phyloP scores from a whole-genome alignment of 176 grass and related monocot genomes.

The Lolium multiflorum region DNA sequence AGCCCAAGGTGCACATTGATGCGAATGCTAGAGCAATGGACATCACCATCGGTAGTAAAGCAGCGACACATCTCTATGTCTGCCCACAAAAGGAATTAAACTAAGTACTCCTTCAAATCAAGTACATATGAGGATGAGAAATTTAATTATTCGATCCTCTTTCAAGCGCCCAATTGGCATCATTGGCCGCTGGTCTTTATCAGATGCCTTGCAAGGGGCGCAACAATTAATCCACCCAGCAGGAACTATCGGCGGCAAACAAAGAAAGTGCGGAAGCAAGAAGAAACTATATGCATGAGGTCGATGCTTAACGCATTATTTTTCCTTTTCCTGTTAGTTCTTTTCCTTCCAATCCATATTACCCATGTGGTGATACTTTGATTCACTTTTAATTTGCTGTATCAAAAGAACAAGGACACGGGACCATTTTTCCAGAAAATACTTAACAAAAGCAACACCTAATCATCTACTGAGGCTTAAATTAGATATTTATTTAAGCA shows the following conservation, averaged over 20 bases:
- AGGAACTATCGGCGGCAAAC: neutral
- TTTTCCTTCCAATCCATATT: neutral
- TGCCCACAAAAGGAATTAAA: neutral
- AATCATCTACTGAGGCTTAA: constrained; percentile 3
- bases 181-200: neutral
- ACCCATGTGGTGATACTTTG: neutral
- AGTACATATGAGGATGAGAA: neutral
- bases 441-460: neutral
- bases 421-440: neutral
- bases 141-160: neutral
- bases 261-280: neutral
- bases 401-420: neutral
- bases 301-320: constrained; percentile 26
- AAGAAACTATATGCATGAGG: neutral
- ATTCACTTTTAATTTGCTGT: constrained; percentile 26
- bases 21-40: neutral
- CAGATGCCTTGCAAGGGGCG: constrained; percentile 51
- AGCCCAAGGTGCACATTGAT: constrained; percentile 3
- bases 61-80: constrained; percentile 1
- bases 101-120: neutral
- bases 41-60: constrained; percentile 20
- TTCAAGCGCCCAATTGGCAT: neutral
- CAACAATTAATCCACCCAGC: neutral
- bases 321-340: neutral
- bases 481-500: neutral